Percentiles rank a stretch among this genome's conserved stretches.
Evolutionary conservation across 129 eudicot genomes (phyloP).

Genomic region (Tanacetum coccineum): DNA sequence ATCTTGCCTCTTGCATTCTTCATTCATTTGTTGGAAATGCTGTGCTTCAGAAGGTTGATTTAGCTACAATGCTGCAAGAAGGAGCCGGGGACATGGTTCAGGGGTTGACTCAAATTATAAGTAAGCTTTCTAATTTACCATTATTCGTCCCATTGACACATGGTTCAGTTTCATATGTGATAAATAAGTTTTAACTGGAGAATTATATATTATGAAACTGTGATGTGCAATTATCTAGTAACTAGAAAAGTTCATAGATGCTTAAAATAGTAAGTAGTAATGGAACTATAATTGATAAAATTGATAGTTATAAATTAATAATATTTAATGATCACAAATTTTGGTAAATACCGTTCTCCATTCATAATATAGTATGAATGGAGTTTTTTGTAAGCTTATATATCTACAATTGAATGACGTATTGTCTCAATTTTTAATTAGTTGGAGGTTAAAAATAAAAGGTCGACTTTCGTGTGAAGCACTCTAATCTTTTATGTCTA

Average conservation of each 20-base stretch:
- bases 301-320: no score
- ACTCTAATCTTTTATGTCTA: no score
- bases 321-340: no score
- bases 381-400: no score
- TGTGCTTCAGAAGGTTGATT: slow-evolving; percentile 77
- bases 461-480: no score
- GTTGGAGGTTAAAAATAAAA: no score
- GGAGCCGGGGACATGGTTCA: slow-evolving; percentile 83
- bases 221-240: slow-evolving; percentile 12
- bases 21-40: slow-evolving; percentile 76
- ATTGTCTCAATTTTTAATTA: no score
- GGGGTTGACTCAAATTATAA: slow-evolving; percentile 72
- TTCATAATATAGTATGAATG: no score
- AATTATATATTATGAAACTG: not conserved
- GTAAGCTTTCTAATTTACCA: slow-evolving; percentile 39
- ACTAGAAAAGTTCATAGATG: not conserved
- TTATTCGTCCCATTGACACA: not conserved
- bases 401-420: no score
- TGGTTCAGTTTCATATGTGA: not conserved
- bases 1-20: slow-evolving; percentile 89
- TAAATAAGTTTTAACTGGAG: not conserved
- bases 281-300: no score
- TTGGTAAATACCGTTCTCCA: no score
- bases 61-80: slow-evolving; percentile 87
- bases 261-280: no score